Percentiles rank a stretch among this genome's conserved stretches.
phyloP scores from a whole-genome alignment of 2,329 filamentous ascomycete genomes.

The Pestalotiopsis sp. region DNA sequence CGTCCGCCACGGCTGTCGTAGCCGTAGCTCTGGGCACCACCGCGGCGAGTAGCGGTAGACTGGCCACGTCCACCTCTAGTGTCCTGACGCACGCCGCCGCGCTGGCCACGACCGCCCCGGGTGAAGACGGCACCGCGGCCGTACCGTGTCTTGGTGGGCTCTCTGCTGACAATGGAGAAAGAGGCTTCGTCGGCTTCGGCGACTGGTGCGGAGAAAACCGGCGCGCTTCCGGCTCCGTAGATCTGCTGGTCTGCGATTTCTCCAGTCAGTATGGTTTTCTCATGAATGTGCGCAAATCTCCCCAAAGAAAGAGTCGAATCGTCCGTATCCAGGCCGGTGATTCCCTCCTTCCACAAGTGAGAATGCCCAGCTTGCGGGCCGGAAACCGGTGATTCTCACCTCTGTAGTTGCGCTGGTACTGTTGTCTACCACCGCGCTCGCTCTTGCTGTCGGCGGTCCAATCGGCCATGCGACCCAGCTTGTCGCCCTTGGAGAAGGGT shows the following conservation, averaged over 20 bases:
- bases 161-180: conserved; percentile 97
- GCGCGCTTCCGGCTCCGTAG: conserved; percentile 86
- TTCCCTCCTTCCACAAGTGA: not conserved
- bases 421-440: conserved; percentile 74
- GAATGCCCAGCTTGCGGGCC: not conserved
- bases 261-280: not conserved
- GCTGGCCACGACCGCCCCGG: conserved; percentile 78
- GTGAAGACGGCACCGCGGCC: conserved; percentile 89
- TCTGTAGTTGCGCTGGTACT: conserved; percentile 92
- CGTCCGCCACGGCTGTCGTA: conserved; percentile 76
- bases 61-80: conserved; percentile 57
- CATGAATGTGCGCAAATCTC: not conserved
- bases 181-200: conserved; percentile 88
- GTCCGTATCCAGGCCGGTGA: not conserved
- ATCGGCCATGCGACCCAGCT: conserved; percentile 98
- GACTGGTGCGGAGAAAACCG: conserved; percentile 84
- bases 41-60: conserved; percentile 70
- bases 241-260: conserved; percentile 79
- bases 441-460: conserved; percentile 94
- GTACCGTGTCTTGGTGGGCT: conserved; percentile 82
- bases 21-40: conserved; percentile 64
- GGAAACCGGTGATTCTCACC: conserved; percentile 53
- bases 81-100: conserved; percentile 67
- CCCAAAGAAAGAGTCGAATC: not conserved
- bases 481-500: conserved; percentile 97